Evolutionary conservation across 1,284 basidiomycete genomes (phyloP).

Genomic region (Moniliella sp.): DNA sequence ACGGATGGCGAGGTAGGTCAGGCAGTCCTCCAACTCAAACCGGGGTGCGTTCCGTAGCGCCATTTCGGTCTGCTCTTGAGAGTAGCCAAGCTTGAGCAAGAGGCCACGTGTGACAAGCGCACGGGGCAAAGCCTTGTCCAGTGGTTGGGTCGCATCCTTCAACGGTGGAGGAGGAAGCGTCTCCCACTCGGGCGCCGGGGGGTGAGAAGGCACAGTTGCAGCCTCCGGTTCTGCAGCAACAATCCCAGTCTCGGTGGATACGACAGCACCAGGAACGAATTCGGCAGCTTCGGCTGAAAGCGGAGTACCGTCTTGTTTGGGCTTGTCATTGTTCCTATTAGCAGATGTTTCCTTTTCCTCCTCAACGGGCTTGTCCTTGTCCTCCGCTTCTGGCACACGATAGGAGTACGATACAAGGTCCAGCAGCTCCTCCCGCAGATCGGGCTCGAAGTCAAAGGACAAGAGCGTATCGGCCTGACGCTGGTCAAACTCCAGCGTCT

Average conservation of each 20-base stretch:
- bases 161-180: not conserved
- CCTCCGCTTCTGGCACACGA: not conserved
- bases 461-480: constrained; percentile 51
- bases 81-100: constrained; percentile 62
- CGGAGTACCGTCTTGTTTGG: not conserved
- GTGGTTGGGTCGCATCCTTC: not conserved
- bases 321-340: not conserved
- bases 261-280: not conserved
- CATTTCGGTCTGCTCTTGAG: constrained; percentile 47
- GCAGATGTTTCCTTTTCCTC: not conserved
- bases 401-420: constrained; percentile 3
- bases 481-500: constrained; percentile 66
- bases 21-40: constrained; percentile 70
- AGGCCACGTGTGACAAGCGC: constrained; percentile 61
- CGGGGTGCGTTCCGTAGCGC: constrained; percentile 46
- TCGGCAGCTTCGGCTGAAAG: not conserved
- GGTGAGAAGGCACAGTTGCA: not conserved
- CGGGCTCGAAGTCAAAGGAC: constrained; percentile 45
- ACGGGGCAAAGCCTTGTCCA: constrained; percentile 41
- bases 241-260: not conserved
- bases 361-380: not conserved
- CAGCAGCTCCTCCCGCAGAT: constrained; percentile 5
- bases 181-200: not conserved
- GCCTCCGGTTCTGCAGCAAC: not conserved
- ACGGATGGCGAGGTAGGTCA: constrained; percentile 36